Percentiles rank a stretch among this genome's conserved stretches.
Conservation (phyloP, 2,329 filamentous ascomycete species). For the Rosellinia necatrix region DNA sequence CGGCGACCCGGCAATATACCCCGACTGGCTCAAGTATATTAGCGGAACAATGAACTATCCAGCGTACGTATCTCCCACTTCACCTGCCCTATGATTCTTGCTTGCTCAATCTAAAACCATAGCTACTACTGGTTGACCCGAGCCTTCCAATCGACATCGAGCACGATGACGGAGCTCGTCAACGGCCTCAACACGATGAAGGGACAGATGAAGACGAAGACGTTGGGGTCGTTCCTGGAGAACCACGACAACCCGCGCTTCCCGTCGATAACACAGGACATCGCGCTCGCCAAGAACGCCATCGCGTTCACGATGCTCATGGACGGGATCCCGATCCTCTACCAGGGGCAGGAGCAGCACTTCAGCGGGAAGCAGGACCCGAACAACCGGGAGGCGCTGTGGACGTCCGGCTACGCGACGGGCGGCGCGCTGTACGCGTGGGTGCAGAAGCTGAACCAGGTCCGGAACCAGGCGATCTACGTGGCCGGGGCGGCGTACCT, state of each 20-base stretch:
- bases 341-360: slow-evolving; percentile 63
- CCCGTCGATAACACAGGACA: slow-evolving; percentile 50
- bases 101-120: background rate
- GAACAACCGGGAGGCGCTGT: slow-evolving; percentile 54
- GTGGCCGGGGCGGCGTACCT: slow-evolving; percentile 46
- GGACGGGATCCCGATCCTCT: slow-evolving; percentile 63
- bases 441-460: slow-evolving; percentile 53
- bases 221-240: slow-evolving; percentile 52
- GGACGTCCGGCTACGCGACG: slow-evolving; percentile 53
- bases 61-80: slow-evolving; percentile 40
- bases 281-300: slow-evolving; percentile 56
- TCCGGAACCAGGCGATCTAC: slow-evolving; percentile 51
- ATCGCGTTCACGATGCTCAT: slow-evolving; percentile 58
- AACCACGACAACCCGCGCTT: slow-evolving; percentile 56
- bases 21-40: slow-evolving; percentile 53
- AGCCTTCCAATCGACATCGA: slow-evolving; percentile 40
- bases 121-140: slow-evolving; percentile 37
- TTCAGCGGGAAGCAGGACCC: slow-evolving; percentile 50
- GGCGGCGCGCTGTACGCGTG: slow-evolving; percentile 46
- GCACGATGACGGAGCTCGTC: slow-evolving; percentile 44
- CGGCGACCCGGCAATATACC: slow-evolving; percentile 49
- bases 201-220: slow-evolving; percentile 31
- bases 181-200: slow-evolving; percentile 38
- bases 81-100: background rate
- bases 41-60: slow-evolving; percentile 57